Evolutionary conservation across 2,329 filamentous ascomycete genomes (phyloP).

Genomic region (Fusarium brevicatenulatum): DNA sequence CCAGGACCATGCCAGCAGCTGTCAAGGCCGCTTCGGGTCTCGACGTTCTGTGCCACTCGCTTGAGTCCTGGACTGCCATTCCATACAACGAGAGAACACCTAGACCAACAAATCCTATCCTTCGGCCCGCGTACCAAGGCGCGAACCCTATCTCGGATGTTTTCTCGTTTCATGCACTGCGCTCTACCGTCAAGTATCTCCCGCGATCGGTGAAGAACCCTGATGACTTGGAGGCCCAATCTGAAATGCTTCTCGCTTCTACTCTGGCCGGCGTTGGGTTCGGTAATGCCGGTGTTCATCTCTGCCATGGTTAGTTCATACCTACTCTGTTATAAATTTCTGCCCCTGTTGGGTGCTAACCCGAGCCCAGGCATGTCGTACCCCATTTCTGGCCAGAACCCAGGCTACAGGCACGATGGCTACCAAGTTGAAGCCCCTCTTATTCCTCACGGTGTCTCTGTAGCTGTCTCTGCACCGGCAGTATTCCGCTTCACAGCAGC

Average conservation of each 20-base stretch:
- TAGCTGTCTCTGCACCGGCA: conserved; percentile 91
- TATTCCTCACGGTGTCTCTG: conserved; percentile 95
- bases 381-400: conserved; percentile 95
- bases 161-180: conserved; percentile 88
- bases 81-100: conserved; percentile 89
- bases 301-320: conserved; percentile 65
- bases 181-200: conserved; percentile 88
- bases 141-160: conserved; percentile 98
- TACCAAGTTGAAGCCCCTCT: conserved; percentile 81
- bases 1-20: conserved; percentile 92
- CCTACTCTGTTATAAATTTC: background rate
- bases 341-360: conserved; percentile 17
- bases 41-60: conserved; percentile 92
- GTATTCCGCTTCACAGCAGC: conserved; percentile 94
- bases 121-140: conserved; percentile 93
- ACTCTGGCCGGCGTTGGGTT: conserved; percentile 96
- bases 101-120: conserved; percentile 86
- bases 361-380: conserved; percentile 83
- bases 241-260: conserved; percentile 93
- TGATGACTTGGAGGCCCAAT: conserved; percentile 91
- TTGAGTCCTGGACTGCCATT: conserved; percentile 98
- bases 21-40: conserved; percentile 93
- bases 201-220: conserved; percentile 88
- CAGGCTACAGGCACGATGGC: conserved; percentile 85
- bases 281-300: conserved; percentile 95